Conservation (phyloP, 2,329 filamentous ascomycete genomes). For the Orbilia javanica region DNA sequence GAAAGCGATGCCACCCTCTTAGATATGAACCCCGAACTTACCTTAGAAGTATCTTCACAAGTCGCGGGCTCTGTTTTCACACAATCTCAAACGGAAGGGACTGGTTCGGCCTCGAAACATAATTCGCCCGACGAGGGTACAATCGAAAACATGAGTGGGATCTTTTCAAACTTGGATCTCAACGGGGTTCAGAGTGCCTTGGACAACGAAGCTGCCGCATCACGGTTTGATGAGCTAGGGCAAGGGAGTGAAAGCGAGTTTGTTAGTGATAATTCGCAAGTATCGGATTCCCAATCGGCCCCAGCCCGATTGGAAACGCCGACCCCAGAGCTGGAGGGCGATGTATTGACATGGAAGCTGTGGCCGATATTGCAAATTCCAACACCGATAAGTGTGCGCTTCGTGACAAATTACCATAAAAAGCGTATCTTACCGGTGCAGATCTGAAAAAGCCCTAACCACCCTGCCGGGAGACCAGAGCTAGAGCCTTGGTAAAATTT, state of each 20-base stretch:
- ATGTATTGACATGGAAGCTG: slow-evolving; percentile 7
- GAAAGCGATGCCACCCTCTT: not conserved
- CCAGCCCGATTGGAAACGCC: not conserved
- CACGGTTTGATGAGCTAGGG: not conserved
- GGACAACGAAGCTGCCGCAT: not conserved
- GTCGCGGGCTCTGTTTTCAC: not conserved
- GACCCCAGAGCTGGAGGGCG: not conserved
- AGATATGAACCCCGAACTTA: slow-evolving; percentile 1
- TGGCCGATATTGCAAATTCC: slow-evolving; percentile 1
- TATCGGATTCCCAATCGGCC: not conserved
- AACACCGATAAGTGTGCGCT: not conserved
- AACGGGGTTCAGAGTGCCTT: not conserved
- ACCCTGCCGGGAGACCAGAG: not conserved
- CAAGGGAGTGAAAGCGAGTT: not conserved
- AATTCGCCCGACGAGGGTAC: not conserved
- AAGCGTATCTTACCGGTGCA: not conserved
- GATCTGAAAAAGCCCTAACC: too few relatives aligned
- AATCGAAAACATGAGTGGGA: not conserved
- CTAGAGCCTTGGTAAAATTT: not conserved
- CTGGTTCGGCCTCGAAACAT: not conserved
- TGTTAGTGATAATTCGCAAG: not conserved
- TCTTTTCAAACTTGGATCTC: not conserved
- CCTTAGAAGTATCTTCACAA: not conserved
- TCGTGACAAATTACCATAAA: slow-evolving; percentile 19
- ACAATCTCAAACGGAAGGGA: not conserved